Evolutionary conservation across 768 basidiomycete genomes (phyloP).

Genomic region (Tremella yokohamensis): DNA sequence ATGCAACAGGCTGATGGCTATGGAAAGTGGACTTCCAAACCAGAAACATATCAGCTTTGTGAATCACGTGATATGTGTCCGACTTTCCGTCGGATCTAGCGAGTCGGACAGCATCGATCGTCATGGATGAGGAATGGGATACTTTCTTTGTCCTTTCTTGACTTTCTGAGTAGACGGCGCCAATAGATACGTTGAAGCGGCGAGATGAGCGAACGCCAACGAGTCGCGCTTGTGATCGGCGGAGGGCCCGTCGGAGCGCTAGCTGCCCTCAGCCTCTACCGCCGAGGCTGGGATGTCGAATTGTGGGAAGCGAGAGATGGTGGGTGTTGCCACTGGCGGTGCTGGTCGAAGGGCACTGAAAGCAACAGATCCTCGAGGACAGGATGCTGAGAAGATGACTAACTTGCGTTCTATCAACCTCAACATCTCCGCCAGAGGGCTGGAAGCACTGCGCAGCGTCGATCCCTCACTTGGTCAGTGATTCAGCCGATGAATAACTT

Average conservation of each 20-base stretch:
- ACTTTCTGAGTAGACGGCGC: not conserved
- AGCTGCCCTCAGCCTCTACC: slow-evolving; percentile 76
- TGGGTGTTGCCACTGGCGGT: slow-evolving; percentile 14
- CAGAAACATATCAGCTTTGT: too few species aligned
- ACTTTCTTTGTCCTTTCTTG: too few species aligned
- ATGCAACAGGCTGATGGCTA: too few species aligned
- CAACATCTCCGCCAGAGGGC: slow-evolving; percentile 88
- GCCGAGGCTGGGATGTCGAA: slow-evolving; percentile 65
- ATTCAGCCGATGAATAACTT: slow-evolving; percentile 14
- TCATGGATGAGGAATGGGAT: too few species aligned
- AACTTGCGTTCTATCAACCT: slow-evolving; percentile 81
- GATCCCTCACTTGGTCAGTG: slow-evolving; percentile 55
- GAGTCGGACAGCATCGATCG: too few species aligned
- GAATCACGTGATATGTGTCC: too few species aligned
- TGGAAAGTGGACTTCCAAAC: too few species aligned
- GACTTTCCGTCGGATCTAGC: too few species aligned
- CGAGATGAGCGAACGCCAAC: slow-evolving; percentile 9
- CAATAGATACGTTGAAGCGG: not conserved
- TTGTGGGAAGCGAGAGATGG: slow-evolving; percentile 49
- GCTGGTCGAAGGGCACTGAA: not conserved
- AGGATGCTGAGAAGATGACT: slow-evolving; percentile 22
- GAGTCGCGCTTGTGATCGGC: slow-evolving; percentile 57
- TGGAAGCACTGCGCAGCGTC: slow-evolving; percentile 78
- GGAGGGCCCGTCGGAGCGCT: slow-evolving; percentile 95
- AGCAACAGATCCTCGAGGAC: slow-evolving; percentile 41